phyloP scores from a whole-genome alignment of 495 filamentous ascomycete genomes.

The Talaromyces wortmannii region DNA sequence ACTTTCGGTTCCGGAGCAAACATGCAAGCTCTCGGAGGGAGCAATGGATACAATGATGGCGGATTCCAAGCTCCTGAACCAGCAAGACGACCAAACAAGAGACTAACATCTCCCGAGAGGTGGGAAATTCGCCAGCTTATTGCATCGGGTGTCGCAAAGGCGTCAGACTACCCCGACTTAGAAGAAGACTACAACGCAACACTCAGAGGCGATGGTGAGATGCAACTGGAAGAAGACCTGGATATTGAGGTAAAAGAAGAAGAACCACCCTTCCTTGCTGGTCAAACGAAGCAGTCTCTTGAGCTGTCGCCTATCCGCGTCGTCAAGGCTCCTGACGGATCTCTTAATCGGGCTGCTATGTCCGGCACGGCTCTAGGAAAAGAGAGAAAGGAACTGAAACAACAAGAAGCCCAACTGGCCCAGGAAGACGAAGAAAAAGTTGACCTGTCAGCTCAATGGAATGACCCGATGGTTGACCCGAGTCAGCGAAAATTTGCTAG shows the following conservation, averaged over 20 bases:
- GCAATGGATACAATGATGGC: constrained; percentile 33
- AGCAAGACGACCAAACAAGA: constrained; percentile 71
- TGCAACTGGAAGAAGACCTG: constrained; percentile 93
- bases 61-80: constrained; percentile 64
- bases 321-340: constrained; percentile 95
- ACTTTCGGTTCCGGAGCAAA: constrained; percentile 85
- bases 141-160: constrained; percentile 88
- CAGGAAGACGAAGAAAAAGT: constrained; percentile 71
- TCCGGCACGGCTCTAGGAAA: constrained; percentile 83
- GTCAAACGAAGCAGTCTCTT: constrained; percentile 92
- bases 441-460: constrained; percentile 88
- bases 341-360: constrained; percentile 92
- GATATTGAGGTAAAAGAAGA: constrained; percentile 96
- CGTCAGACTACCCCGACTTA: constrained; percentile 86
- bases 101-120: constrained; percentile 90
- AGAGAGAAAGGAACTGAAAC: constrained; percentile 80
- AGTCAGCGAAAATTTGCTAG: constrained; percentile 80
- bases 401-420: constrained; percentile 80
- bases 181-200: constrained; percentile 91
- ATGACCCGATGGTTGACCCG: constrained; percentile 88
- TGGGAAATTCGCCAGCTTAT: constrained; percentile 98
- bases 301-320: constrained; percentile 93
- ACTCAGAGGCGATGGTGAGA: constrained; percentile 73
- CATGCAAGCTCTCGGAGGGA: constrained; percentile 68
- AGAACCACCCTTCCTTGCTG: constrained; percentile 94